Evolutionary conservation across 1,139 yeast genomes (phyloP), one percentile per base, ranked within the genome.

Genomic region (Candida sp.): DNA sequence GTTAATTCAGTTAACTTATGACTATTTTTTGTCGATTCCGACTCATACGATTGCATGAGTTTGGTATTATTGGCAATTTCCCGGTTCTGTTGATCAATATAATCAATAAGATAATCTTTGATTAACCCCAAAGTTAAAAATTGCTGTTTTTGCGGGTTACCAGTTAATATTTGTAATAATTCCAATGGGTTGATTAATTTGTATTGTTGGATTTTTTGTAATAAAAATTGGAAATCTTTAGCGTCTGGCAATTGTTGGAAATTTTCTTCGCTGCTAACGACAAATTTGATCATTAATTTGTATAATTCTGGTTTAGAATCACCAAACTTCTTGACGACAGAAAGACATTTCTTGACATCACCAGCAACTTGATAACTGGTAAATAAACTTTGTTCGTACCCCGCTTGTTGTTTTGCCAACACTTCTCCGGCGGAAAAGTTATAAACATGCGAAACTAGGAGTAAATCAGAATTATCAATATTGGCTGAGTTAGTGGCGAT

Each of bases 61-160:
- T 79, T 81, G 41, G 73, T 70, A 58, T 89, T 90, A 48, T 84
- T 84, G 30, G 70, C 70, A 35, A 87, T 85, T 47, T 87, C 96
- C 41, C 71, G 72, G 44, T 79, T 77, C 52, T 86, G 87, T 4
- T 68, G 63, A 41, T 79, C 76, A 41, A 91, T 75, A 49, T 80
- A 76, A 15, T 81, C 82, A 9, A 87, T 68, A 36, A 95, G 66
- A 48, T 84, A 83, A 23, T 83, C 83, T 57, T 85, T 84, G 32
- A 93, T 75, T 15, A 87, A 63, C 0, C 95, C 96, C 37, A 89
- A 75, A 0, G 88, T 82, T 0, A 91, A 81, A 36, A 79, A 83
- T 11, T 27, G 15, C 5, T 81, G 82, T 40, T 81, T 81, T 9
- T 45, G 45, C 3, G 44, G 45, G n/a, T 44, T 43, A 22, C 56